Percentiles rank a stretch among this genome's conserved stretches.
Evolutionary conservation across 139 green algal genomes (phyloP).

Genomic region (Coccomyxa sp.): DNA sequence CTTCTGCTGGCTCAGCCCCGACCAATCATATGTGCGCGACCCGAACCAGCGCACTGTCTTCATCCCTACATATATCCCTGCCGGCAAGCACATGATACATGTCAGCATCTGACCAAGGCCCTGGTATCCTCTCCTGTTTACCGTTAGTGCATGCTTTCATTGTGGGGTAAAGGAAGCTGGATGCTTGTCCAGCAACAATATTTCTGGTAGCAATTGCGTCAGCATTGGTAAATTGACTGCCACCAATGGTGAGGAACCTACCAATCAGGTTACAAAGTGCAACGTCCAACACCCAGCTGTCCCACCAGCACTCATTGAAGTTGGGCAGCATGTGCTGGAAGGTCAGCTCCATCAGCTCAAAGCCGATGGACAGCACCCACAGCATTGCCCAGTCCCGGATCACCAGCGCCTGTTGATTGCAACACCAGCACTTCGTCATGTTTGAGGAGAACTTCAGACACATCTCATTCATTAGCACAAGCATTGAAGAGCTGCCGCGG

Average conservation of each 20-base stretch:
- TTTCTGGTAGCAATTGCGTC: too few relatives aligned
- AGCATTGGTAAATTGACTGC: too few relatives aligned
- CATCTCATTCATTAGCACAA: not conserved
- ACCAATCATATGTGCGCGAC: slow-evolving; percentile 55
- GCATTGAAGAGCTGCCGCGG: not conserved
- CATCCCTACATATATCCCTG: not conserved
- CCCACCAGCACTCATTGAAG: slow-evolving; percentile 98
- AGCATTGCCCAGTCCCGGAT: slow-evolving; percentile 69
- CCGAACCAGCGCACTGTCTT: slow-evolving; percentile 7
- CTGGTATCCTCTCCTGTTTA: too few relatives aligned
- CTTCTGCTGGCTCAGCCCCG: slow-evolving; percentile 54
- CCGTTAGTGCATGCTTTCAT: too few relatives aligned
- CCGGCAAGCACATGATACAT: not conserved
- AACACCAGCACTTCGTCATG: not conserved
- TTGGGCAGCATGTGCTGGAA: slow-evolving; percentile 89
- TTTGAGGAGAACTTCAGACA: not conserved
- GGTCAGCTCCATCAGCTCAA: slow-evolving; percentile 63
- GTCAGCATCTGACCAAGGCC: too few relatives aligned
- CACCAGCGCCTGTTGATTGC: slow-evolving; percentile 67
- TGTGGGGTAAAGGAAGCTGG: too few relatives aligned
- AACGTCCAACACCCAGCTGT: slow-evolving; percentile 84
- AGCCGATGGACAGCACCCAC: slow-evolving; percentile 54
- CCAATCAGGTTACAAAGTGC: slow-evolving; percentile 76
- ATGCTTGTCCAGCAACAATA: too few relatives aligned
- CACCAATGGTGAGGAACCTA: not conserved